Evolutionary conservation across 371 early-diverging fungal genomes (phyloP).

Genomic region (Paramicrosporidium saccamoebae): DNA sequence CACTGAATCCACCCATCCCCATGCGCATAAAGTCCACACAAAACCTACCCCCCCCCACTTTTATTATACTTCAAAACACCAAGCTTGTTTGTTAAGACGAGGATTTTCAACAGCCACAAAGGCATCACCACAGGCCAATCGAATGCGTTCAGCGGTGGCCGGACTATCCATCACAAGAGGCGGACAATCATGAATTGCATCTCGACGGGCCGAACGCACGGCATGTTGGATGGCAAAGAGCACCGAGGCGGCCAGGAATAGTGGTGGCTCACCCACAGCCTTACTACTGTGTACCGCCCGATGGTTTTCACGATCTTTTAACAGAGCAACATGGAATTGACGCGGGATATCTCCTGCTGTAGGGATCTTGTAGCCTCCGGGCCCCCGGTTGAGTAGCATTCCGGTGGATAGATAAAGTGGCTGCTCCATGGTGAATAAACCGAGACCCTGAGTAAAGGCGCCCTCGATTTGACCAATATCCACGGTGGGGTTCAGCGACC

Average conservation of each 20-base stretch:
- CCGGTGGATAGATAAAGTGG: conserved; percentile 17
- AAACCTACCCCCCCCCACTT: too few species aligned
- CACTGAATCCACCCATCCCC: too few species aligned
- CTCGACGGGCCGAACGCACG: conserved; percentile 13
- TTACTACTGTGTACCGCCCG: conserved; percentile 33
- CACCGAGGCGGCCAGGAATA: conserved; percentile 30
- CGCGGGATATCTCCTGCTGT: conserved; percentile 32
- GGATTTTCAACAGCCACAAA: too few species aligned
- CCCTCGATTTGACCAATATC: conserved; percentile 56
- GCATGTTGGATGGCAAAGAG: conserved; percentile 36
- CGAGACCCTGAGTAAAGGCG: conserved; percentile 35
- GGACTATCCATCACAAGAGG: conserved; percentile 16
- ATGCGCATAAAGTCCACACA: too few species aligned
- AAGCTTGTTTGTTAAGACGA: too few species aligned
- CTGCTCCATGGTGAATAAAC: conserved; percentile 37
- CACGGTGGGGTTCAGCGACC: conserved; percentile 29
- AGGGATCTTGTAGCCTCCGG: conserved; percentile 44
- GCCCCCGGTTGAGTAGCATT: conserved; percentile 24
- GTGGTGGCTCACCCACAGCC: conserved; percentile 47
- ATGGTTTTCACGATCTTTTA: conserved; percentile 16
- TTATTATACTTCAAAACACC: too few species aligned
- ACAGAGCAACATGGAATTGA: conserved; percentile 21
- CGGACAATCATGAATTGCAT: conserved; percentile 8
- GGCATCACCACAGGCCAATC: conserved; percentile 20
- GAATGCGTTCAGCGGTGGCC: conserved; percentile 26